A percentile compares a stretch with the other conserved stretches of the same genome.
phyloP scores from a whole-genome alignment of 192 early-diverging fungal genomes.

The Coemansia sp. region DNA sequence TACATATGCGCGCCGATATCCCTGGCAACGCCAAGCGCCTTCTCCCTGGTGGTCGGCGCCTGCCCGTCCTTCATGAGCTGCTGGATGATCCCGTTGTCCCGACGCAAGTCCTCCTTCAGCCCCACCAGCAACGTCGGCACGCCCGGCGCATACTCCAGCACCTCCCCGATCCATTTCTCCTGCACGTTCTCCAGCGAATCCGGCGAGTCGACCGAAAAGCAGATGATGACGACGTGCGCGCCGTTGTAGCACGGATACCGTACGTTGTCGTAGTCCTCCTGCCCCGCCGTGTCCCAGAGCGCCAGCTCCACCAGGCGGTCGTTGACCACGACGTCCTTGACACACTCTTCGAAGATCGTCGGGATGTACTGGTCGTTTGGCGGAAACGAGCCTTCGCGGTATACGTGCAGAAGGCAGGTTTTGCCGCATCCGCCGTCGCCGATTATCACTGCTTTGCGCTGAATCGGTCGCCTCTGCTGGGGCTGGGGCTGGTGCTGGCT shows the following conservation, averaged over 20 bases:
- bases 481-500: conserved; percentile 8
- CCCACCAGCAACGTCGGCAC: conserved; percentile 39
- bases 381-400: conserved; percentile 80
- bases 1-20: conserved; percentile 86
- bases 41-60: conserved; percentile 42
- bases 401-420: conserved; percentile 84
- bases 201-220: conserved; percentile 86
- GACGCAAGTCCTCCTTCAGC: conserved; percentile 53
- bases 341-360: conserved; percentile 94
- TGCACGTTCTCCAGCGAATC: conserved; percentile 78
- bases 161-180: conserved; percentile 46
- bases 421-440: conserved; percentile 93
- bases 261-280: conserved; percentile 94
- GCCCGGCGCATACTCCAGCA: conserved; percentile 34
- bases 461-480: conserved; percentile 12
- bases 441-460: conserved; percentile 80
- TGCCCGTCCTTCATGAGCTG: conserved; percentile 46
- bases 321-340: conserved; percentile 85
- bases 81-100: conserved; percentile 30
- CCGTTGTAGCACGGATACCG: conserved; percentile 90
- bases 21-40: conserved; percentile 74
- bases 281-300: conserved; percentile 96
- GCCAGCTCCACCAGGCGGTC: conserved; percentile 84
- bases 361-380: conserved; percentile 67
- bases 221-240: conserved; percentile 88